phyloP scores from a whole-genome alignment of 2,329 filamentous ascomycete species.

The Ceratocystis cacaofunesta region DNA sequence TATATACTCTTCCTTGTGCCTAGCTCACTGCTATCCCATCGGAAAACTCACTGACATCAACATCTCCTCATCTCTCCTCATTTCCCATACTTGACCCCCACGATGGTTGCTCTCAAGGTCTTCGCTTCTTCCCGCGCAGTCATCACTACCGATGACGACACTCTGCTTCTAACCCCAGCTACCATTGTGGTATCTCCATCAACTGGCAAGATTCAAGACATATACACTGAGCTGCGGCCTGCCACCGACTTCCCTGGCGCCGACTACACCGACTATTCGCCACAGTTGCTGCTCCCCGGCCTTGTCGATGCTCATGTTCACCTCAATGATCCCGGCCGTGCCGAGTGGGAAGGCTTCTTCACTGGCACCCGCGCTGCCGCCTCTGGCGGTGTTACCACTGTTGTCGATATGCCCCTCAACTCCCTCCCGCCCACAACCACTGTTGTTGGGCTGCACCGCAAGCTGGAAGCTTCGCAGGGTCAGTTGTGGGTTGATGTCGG shows the following conservation, averaged over 20 bases:
- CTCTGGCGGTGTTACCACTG: slow-evolving; percentile 89
- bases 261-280: slow-evolving; percentile 70
- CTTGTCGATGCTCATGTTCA: slow-evolving; percentile 96
- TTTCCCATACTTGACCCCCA: not conserved
- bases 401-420: slow-evolving; percentile 95
- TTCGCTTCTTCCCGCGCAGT: slow-evolving; percentile 74
- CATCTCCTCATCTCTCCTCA: not conserved
- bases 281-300: slow-evolving; percentile 72
- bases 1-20: not conserved
- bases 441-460: slow-evolving; percentile 64
- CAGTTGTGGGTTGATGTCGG: slow-evolving; percentile 99
- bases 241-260: slow-evolving; percentile 57
- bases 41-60: too few species aligned
- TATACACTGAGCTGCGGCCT: slow-evolving; percentile 62
- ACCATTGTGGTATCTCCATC: slow-evolving; percentile 64
- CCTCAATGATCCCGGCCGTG: slow-evolving; percentile 89
- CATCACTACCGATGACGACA: slow-evolving; percentile 51
- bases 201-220: slow-evolving; percentile 72
- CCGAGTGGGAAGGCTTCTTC: slow-evolving; percentile 97
- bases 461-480: slow-evolving; percentile 65
- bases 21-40: not conserved
- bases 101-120: slow-evolving; percentile 29
- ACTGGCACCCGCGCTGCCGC: slow-evolving; percentile 88
- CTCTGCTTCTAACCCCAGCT: slow-evolving; percentile 55
- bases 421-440: slow-evolving; percentile 94